These are phyloP conservation scores for Draba incana DNA, from an alignment of 345 rosid genomes.

Conservation along the genomic window DNA sequence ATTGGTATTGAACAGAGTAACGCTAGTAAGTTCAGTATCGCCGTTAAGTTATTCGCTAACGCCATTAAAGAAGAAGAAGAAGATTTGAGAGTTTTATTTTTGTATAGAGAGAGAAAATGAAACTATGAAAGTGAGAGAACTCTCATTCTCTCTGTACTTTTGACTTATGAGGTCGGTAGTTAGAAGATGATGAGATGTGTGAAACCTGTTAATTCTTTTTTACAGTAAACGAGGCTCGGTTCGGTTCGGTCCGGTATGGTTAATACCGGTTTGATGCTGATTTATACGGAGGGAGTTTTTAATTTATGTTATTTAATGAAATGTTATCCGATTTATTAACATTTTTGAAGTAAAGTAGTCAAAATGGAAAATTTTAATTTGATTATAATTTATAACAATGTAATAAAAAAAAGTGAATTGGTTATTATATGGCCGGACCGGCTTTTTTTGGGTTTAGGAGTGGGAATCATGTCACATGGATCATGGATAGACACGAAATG, in stretches of 20 bases:
- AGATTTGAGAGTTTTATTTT: background rate
- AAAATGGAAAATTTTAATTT: background rate
- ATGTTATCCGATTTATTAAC: background rate
- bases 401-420: background rate
- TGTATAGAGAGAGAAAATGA: background rate
- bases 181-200: constrained; percentile 36
- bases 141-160: constrained; percentile 26
- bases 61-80: constrained; percentile 51
- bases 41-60: constrained; percentile 84
- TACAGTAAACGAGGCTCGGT: constrained; percentile 23
- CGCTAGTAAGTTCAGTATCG: constrained; percentile 79
- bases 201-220: constrained; percentile 25
- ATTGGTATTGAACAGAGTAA: constrained; percentile 87
- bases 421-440: constrained; percentile 31
- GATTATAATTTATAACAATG: background rate
- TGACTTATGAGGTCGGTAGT: constrained; percentile 38
- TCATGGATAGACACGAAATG: constrained; percentile 11
- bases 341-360: background rate
- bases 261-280: background rate
- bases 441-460: constrained; percentile 16
- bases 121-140: constrained; percentile 27
- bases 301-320: background rate
- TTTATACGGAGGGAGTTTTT: background rate
- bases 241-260: background rate
- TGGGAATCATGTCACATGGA: constrained; percentile 29